A percentile compares a stretch with the other conserved stretches of the same genome.
phyloP scores from a whole-genome alignment of 2,329 filamentous ascomycete genomes.

The Gaeumannomyces tritici region DNA sequence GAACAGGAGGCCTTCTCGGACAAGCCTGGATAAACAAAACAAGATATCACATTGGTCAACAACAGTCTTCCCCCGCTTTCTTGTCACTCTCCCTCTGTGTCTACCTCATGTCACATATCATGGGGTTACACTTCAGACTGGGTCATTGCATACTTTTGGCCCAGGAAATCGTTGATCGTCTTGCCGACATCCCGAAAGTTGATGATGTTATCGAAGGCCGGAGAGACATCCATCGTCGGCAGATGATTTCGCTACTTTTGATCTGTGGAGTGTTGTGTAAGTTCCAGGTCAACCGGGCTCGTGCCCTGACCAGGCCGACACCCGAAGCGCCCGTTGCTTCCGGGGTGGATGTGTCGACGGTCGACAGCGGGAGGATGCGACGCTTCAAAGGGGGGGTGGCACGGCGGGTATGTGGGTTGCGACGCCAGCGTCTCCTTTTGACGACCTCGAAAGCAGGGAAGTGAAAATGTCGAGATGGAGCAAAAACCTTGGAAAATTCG shows the following conservation, averaged over 20 bases:
- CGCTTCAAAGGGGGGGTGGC: not conserved
- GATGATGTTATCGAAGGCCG: slow-evolving; percentile 45
- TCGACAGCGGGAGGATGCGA: not conserved
- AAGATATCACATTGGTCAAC: not conserved
- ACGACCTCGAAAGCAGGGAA: not conserved
- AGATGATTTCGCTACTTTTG: not conserved
- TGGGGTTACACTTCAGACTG: not conserved
- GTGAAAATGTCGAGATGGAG: not conserved
- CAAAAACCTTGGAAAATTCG: not conserved
- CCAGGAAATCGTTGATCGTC: slow-evolving; percentile 51
- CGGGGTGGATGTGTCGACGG: not conserved
- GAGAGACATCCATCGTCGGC: not conserved
- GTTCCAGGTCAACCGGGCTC: too few species aligned
- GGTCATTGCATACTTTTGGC: slow-evolving; percentile 37
- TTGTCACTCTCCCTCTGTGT: not conserved
- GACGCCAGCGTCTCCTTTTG: not conserved
- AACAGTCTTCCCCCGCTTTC: not conserved
- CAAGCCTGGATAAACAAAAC: slow-evolving; percentile 19
- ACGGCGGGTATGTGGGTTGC: not conserved
- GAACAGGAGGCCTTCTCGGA: slow-evolving; percentile 56
- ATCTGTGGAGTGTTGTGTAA: too few species aligned
- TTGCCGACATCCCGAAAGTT: slow-evolving; percentile 72
- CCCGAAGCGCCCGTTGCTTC: not conserved
- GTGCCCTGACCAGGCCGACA: not conserved
- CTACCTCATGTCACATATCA: too few species aligned